Conservation (phyloP, 225 moss, liverwort and hornwort species). For the Marchantia paleacea region DNA sequence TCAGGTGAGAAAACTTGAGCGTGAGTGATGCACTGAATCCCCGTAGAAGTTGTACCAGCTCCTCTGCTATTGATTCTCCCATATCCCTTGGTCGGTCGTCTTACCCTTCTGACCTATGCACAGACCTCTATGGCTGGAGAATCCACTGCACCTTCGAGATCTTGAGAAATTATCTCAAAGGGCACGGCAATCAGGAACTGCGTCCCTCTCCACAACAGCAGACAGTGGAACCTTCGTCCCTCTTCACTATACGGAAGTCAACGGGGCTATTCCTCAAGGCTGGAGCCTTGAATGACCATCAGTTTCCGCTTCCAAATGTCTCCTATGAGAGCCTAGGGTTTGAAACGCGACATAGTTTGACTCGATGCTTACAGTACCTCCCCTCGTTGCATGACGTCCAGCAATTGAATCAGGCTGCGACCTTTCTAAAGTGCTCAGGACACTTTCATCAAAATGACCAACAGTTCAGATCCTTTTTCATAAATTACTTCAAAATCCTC, state of each 20-base stretch:
- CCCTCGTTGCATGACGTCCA: neutral
- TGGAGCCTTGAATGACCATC: neutral
- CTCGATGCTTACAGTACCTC: neutral
- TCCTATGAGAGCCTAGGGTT: neutral
- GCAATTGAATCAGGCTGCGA: neutral
- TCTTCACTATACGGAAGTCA: neutral
- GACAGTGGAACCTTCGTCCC: neutral
- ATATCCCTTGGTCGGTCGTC: constrained; percentile 28
- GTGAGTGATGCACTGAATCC: constrained; percentile 76
- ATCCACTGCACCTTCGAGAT: neutral
- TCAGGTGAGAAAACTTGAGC: constrained; percentile 77
- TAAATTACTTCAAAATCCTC: neutral
- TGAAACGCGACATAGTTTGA: constrained; percentile 2
- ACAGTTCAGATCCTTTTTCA: constrained; percentile 16
- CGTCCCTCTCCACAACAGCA: neutral
- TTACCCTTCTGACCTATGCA: neutral
- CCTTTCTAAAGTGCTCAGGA: neutral
- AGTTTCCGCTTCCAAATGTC: neutral
- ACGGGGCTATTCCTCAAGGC: neutral
- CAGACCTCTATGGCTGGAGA: neutral
- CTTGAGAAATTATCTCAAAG: neutral
- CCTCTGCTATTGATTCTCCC: constrained; percentile 87
- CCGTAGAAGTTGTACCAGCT: constrained; percentile 80
- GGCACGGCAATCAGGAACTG: neutral
- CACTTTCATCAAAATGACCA: neutral